Conservation (phyloP, 2,329 filamentous ascomycete species). For the Epichloe coenophiala region DNA sequence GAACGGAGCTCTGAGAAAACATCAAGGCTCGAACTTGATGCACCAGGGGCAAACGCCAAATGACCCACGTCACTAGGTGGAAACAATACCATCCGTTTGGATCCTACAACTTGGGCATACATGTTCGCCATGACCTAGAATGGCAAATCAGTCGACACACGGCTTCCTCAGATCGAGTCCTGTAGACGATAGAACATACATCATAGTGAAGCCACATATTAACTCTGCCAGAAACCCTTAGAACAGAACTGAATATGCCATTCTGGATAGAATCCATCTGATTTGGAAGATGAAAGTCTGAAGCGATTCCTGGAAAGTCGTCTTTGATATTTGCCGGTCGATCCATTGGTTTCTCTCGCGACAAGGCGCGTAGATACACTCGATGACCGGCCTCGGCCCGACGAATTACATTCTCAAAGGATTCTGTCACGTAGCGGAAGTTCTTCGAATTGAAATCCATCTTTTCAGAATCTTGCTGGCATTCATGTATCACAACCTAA, state of each 20-base stretch:
- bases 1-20: slow-evolving; percentile 43
- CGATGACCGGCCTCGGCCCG: slow-evolving; percentile 44
- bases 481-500: slow-evolving; percentile 65
- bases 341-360: slow-evolving; percentile 52
- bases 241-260: slow-evolving; percentile 63
- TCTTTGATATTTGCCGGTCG: slow-evolving; percentile 52
- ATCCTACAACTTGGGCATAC: slow-evolving; percentile 64
- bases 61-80: slow-evolving; percentile 60
- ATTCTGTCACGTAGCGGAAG: slow-evolving; percentile 58
- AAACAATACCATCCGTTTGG: slow-evolving; percentile 63
- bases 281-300: slow-evolving; percentile 56
- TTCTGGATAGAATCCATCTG: slow-evolving; percentile 44
- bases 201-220: slow-evolving; percentile 90
- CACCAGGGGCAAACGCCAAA: slow-evolving; percentile 59
- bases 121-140: slow-evolving; percentile 71
- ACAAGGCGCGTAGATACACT: slow-evolving; percentile 69
- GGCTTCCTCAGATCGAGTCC: background rate
- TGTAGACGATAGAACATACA: slow-evolving; percentile 26
- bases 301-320: slow-evolving; percentile 58
- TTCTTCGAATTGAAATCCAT: slow-evolving; percentile 81
- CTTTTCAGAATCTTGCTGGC: slow-evolving; percentile 34
- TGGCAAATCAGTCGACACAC: background rate
- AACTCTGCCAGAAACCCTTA: slow-evolving; percentile 67
- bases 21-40: slow-evolving; percentile 67
- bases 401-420: slow-evolving; percentile 53